Evolutionary conservation across 2,329 filamentous ascomycete genomes (phyloP).

Genomic region (Penicillium sp.): DNA sequence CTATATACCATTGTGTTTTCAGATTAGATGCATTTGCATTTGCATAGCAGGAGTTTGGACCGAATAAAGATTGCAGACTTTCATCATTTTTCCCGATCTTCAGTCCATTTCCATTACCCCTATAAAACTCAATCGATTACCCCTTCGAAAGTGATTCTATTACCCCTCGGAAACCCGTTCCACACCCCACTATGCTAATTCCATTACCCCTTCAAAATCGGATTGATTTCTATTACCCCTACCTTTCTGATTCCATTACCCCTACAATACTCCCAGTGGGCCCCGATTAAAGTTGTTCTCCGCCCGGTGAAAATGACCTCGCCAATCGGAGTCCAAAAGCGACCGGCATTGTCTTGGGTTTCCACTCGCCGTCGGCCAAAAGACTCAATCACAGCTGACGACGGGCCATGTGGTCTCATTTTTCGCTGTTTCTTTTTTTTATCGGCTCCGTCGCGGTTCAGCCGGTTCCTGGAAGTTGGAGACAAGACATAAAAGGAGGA

Average conservation of each 20-base stretch:
- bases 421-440: neutral
- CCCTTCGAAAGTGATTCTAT: neutral
- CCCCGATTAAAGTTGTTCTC: constrained; percentile 16
- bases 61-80: no score
- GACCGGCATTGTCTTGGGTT: constrained; percentile 22
- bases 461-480: neutral
- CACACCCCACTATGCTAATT: neutral
- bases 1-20: constrained; percentile 2
- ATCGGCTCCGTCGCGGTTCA: neutral
- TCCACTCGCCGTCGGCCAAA: constrained; percentile 16
- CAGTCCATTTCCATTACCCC: neutral
- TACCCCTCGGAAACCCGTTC: neutral
- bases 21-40: constrained; percentile 2
- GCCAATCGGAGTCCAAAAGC: constrained; percentile 19
- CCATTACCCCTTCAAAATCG: constrained; percentile 1
- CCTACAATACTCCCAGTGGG: constrained; percentile 5
- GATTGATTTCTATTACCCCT: constrained; percentile 1
- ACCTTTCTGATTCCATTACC: constrained; percentile 4
- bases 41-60: neutral
- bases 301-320: constrained; percentile 16
- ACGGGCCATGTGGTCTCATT: neutral
- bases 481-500: neutral
- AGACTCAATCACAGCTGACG: constrained; percentile 19
- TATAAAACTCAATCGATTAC: neutral
- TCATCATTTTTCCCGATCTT: no score